Evolutionary conservation across 2,329 filamentous ascomycete genomes (phyloP), one percentile per base, ranked within the genome.

Genomic region (Elsinoe perseae): DNA sequence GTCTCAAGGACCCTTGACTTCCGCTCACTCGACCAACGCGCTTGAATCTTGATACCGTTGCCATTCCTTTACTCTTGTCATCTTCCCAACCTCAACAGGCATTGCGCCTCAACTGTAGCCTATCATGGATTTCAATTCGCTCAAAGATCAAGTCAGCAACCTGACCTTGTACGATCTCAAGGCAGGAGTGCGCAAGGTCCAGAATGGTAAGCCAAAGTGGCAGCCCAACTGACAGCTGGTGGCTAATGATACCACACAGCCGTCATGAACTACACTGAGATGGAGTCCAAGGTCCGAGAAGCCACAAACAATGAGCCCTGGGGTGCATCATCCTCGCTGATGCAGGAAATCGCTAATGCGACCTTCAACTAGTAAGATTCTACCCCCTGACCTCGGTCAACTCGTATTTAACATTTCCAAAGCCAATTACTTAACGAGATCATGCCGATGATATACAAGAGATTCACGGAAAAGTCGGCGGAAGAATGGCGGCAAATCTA

Each of bases 401-500:
- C 21, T 30, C 16, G 12, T 4, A n/a, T 38, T 65, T 70, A 57
- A 70, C 65, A 55, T 60, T 46, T 16, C 5, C 40, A 57, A 68
- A 96, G 92, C 71, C 90, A 95, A 83, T 83, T 91, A 54, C 83
- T 98, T 57, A 97, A 97, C 73, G 93, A 98, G 73, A 97, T 98
- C 70, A 98, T 98, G 93, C 93, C 93, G 63, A 93, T 98, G 89
- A 95, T 98, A 69, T 98, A 98, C 77, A 93, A 95, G 68, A 88
- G 93, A 62, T 98, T 98, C 73, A 98, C 93, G 59, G 93, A 98
- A 71, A 98, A 98, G 77, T 81, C 90, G 6, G 92, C 93, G 56
- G 93, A 98, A 70, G 93, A 98, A 75, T 98, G 93, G 93, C 83
- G 93, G 63, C 93, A 98, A 72, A 98, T 98, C 68, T 98, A 98